Conservation (phyloP, 2,329 filamentous ascomycete genomes). For the Magnaporthiopsis rhizophila region DNA sequence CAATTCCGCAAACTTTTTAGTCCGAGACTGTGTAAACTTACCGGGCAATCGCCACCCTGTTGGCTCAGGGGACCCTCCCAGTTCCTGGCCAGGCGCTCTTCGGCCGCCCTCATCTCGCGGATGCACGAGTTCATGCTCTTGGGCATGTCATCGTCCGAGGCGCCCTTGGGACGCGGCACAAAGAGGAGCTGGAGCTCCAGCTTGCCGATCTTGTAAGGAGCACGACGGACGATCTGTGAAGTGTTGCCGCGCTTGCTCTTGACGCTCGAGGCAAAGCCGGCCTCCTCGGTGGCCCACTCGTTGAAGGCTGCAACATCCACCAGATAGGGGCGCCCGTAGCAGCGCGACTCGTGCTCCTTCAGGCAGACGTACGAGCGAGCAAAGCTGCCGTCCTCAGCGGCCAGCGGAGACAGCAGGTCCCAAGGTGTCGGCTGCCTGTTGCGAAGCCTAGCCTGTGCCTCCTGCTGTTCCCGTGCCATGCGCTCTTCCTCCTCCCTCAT, state of each 20-base stretch:
- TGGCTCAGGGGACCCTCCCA: slow-evolving; percentile 91
- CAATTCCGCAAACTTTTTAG: not conserved
- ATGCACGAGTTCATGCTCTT: slow-evolving; percentile 99
- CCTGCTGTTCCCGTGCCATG: slow-evolving; percentile 53
- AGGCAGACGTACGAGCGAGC: slow-evolving; percentile 88
- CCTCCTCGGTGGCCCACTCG: slow-evolving; percentile 92
- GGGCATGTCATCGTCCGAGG: slow-evolving; percentile 91
- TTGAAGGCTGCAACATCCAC: slow-evolving; percentile 95
- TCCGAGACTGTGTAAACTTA: slow-evolving; percentile 46
- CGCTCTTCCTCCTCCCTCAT: slow-evolving; percentile 78
- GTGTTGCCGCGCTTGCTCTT: slow-evolving; percentile 83
- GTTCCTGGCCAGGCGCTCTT: slow-evolving; percentile 66
- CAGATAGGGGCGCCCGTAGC: slow-evolving; percentile 79
- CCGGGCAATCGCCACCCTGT: slow-evolving; percentile 93
- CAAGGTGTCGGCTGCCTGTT: slow-evolving; percentile 62
- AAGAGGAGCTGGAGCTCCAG: slow-evolving; percentile 90
- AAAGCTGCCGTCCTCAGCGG: slow-evolving; percentile 89
- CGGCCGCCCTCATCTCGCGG: slow-evolving; percentile 84
- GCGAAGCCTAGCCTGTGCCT: slow-evolving; percentile 47
- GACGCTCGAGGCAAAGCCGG: slow-evolving; percentile 69
- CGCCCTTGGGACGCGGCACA: slow-evolving; percentile 82
- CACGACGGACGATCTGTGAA: slow-evolving; percentile 61
- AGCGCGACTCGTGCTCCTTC: slow-evolving; percentile 81
- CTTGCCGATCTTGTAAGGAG: slow-evolving; percentile 95
- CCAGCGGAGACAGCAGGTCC: slow-evolving; percentile 78